These are phyloP conservation scores for Mayamaea pseudoterrestris DNA, from an alignment of 108 stramenopile species.

Conservation along the genomic window DNA sequence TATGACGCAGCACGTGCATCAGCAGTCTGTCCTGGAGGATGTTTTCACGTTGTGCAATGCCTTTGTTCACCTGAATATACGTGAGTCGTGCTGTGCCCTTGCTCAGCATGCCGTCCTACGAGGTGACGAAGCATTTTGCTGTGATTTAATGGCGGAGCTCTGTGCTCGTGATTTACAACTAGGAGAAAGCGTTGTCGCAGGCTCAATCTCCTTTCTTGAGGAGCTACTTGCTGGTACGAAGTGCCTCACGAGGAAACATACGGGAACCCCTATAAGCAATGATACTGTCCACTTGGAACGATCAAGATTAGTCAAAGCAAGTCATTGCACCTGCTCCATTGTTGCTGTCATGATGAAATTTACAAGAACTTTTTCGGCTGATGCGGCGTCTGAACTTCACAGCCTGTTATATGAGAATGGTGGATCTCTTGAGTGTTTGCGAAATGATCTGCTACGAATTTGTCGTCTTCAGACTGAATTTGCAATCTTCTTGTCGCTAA, in stretches of 20 bases:
- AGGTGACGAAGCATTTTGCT: conserved; percentile 5
- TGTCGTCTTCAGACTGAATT: too few species aligned
- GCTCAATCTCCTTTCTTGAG: conserved; percentile 12
- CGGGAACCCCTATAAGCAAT: too few species aligned
- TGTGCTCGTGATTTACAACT: conserved; percentile 6
- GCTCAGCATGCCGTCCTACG: conserved; percentile 35
- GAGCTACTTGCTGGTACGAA: conserved; percentile 20
- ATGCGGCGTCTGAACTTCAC: too few species aligned
- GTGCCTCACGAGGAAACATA: background rate
- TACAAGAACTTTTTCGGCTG: too few species aligned
- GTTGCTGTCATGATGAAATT: too few species aligned
- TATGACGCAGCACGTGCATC: conserved; percentile 41
- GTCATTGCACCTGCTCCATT: too few species aligned
- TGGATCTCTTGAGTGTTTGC: too few species aligned
- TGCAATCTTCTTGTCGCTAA: too few species aligned
- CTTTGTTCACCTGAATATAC: conserved; percentile 48
- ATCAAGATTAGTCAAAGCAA: too few species aligned
- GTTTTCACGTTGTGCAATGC: conserved; percentile 54
- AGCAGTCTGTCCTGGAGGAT: conserved; percentile 35
- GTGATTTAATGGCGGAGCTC: conserved; percentile 9
- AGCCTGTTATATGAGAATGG: too few species aligned
- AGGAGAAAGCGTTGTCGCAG: conserved; percentile 12
- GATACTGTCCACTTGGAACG: too few species aligned
- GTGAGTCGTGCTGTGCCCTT: conserved; percentile 39
- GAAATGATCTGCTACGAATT: too few species aligned